Percentiles rank a stretch among this genome's conserved stretches.
phyloP scores from a whole-genome alignment of 306 rosid species.

The Quillaja saponaria region DNA sequence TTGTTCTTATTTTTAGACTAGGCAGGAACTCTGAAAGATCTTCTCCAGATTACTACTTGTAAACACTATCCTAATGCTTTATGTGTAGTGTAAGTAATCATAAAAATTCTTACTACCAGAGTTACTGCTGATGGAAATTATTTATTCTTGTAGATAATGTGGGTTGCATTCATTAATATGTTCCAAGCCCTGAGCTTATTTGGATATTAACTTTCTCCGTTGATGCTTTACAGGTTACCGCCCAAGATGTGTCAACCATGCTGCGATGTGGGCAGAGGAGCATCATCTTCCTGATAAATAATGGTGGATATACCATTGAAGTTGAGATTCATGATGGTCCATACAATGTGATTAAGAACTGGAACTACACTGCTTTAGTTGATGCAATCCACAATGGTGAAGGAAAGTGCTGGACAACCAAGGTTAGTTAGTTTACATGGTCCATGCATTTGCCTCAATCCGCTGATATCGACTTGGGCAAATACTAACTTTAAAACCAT shows the following conservation, averaged over 20 bases:
- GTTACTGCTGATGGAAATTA: too few species aligned
- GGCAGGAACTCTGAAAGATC: too few species aligned
- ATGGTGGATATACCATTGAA: conserved; percentile 72
- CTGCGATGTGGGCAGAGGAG: conserved; percentile 49
- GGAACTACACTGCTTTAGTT: conserved; percentile 62
- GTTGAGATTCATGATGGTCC: conserved; percentile 77
- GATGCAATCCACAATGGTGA: conserved; percentile 71
- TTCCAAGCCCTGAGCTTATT: neutral
- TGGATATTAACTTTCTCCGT: neutral
- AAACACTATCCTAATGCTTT: too few species aligned
- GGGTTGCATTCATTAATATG: too few species aligned
- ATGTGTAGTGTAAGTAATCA: too few species aligned
- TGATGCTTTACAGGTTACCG: conserved; percentile 51
- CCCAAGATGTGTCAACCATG: conserved; percentile 67
- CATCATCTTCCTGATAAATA: conserved; percentile 64
- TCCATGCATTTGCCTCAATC: neutral
- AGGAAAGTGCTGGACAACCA: conserved; percentile 79
- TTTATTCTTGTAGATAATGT: too few species aligned
- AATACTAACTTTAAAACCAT: neutral
- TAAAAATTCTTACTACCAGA: too few species aligned
- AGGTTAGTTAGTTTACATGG: conserved; percentile 39
- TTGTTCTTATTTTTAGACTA: neutral
- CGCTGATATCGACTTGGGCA: neutral
- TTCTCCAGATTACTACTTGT: too few species aligned
- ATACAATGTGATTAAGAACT: conserved; percentile 66